Conservation (phyloP, 169 alveolate genomes). For the Theileria sp. region DNA sequence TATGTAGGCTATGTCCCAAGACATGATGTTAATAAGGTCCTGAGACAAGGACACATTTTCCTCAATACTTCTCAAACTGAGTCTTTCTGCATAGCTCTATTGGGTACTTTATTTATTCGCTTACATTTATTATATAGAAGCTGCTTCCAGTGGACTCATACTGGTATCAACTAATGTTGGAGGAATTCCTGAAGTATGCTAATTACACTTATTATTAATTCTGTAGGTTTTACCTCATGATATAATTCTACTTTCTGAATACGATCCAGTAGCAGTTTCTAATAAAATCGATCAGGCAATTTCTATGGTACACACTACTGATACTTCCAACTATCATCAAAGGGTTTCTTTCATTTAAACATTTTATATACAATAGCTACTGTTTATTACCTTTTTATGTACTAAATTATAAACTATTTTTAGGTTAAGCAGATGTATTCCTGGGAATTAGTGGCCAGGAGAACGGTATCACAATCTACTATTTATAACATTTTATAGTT, state of each 20-base stretch:
- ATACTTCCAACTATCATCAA: conserved; percentile 52
- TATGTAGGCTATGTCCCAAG: conserved; percentile 84
- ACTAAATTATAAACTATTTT: conserved; percentile 2
- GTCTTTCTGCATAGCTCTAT: conserved; percentile 98
- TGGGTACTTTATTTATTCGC: conserved; percentile 43
- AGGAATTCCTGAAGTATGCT: conserved; percentile 92
- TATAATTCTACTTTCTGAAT: conserved; percentile 73
- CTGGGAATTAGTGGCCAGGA: conserved; percentile 70
- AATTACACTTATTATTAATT: neutral
- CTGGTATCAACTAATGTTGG: conserved; percentile 98
- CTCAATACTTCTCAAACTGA: conserved; percentile 97
- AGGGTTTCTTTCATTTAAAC: conserved; percentile 24
- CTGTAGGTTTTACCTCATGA: conserved; percentile 63
- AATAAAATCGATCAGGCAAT: conserved; percentile 73
- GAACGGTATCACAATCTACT: conserved; percentile 28
- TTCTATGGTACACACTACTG: conserved; percentile 44
- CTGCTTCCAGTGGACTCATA: conserved; percentile 98
- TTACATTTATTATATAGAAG: conserved; percentile 81
- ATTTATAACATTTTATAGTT: conserved; percentile 16
- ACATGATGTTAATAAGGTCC: conserved; percentile 89
- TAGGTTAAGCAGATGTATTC: conserved; percentile 73
- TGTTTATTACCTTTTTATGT: neutral
- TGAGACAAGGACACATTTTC: conserved; percentile 96
- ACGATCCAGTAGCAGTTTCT: conserved; percentile 64
- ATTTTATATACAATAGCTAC: neutral